phyloP scores from a whole-genome alignment of 148 eudicot species.

The Rhododendron henanense region DNA sequence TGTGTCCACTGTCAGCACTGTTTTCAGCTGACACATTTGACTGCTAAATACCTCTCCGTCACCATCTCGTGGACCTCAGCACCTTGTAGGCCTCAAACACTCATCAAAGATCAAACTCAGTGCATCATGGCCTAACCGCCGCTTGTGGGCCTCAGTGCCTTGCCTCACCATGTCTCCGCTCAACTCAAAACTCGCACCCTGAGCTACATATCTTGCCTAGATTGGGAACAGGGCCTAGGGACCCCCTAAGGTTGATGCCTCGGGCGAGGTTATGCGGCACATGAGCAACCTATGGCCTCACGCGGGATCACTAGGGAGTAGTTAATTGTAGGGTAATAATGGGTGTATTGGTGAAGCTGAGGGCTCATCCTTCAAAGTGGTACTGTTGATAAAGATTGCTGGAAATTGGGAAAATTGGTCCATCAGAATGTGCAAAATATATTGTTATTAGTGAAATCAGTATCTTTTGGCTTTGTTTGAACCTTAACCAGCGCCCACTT shows the following conservation, averaged over 20 bases:
- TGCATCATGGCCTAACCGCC: background rate
- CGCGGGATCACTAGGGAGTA: background rate
- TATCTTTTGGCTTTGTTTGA: no score
- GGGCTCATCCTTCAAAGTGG: no score
- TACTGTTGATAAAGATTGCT: no score
- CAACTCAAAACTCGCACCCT: background rate
- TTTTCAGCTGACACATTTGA: background rate
- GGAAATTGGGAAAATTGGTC: no score
- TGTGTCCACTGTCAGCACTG: background rate
- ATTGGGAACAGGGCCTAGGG: background rate
- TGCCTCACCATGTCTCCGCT: background rate
- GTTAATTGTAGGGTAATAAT: background rate
- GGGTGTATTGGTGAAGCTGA: background rate
- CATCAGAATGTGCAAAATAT: no score
- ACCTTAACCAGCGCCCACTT: no score
- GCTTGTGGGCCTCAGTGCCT: background rate
- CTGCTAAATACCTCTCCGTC: background rate
- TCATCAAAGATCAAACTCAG: background rate
- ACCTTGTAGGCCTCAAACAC: background rate
- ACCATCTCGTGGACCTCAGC: background rate
- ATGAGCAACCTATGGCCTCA: background rate
- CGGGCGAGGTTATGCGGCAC: background rate
- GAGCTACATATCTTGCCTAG: background rate
- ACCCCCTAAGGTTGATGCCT: background rate
- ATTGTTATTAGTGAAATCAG: no score